A percentile compares a stretch with the other conserved stretches of the same genome.
phyloP scores from a whole-genome alignment of 495 filamentous ascomycete genomes.

The Monascus purpureus region DNA sequence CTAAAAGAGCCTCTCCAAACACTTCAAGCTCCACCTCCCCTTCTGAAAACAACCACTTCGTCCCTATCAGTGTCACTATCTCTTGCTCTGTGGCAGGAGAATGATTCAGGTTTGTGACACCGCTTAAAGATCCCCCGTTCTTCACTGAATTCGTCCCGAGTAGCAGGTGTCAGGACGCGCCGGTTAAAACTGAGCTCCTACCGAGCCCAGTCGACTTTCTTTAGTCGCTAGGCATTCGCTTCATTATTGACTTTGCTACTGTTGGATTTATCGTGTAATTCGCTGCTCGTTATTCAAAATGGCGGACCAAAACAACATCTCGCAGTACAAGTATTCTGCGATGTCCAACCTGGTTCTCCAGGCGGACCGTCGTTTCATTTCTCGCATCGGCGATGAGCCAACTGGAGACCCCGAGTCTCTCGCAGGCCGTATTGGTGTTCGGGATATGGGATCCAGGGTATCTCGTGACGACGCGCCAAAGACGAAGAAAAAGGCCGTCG shows the following conservation, averaged over 20 bases:
- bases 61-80: constrained; percentile 7
- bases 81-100: constrained; percentile 17
- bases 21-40: not conserved
- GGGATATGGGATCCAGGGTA: constrained; percentile 83
- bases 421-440: constrained; percentile 80
- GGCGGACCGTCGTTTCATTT: constrained; percentile 92
- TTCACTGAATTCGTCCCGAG: constrained; percentile 7
- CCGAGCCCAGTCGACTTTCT: constrained; percentile 17
- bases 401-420: constrained; percentile 97
- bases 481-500: constrained; percentile 51
- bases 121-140: constrained; percentile 11
- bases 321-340: constrained; percentile 98
- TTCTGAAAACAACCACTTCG: constrained; percentile 5
- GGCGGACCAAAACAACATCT: constrained; percentile 78
- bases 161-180: constrained; percentile 18
- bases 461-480: constrained; percentile 68
- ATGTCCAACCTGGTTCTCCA: constrained; percentile 99
- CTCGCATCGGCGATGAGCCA: constrained; percentile 80
- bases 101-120: constrained; percentile 30
- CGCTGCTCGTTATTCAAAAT: constrained; percentile 34
- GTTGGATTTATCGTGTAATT: constrained; percentile 4
- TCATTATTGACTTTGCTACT: constrained; percentile 7
- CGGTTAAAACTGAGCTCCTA: constrained; percentile 21
- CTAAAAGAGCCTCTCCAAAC: constrained; percentile 10
- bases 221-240: constrained; percentile 15